A percentile compares a stretch with the other conserved stretches of the same genome.
These are phyloP conservation scores for Ceriops tagal DNA, from an alignment of 345 rosid genomes.

Conservation along the genomic window DNA sequence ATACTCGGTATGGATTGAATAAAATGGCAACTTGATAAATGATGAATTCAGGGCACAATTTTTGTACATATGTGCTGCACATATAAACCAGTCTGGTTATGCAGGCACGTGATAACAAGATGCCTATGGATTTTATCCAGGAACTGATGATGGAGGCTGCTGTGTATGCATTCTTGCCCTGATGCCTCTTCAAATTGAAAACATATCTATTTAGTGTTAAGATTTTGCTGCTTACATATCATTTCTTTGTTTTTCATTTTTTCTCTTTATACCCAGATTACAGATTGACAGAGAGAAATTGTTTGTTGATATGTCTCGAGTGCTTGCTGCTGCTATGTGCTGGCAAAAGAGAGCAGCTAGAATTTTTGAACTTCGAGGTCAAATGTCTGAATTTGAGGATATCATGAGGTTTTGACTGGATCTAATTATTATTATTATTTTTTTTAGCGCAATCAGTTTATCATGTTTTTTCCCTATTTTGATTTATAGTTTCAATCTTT, in stretches of 20 bases:
- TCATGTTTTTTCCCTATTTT: background rate
- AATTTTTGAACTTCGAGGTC: conserved; percentile 49
- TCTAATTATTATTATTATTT: background rate
- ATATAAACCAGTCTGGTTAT: conserved; percentile 3
- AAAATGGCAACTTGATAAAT: background rate
- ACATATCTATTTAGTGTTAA: background rate
- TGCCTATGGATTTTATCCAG: conserved; percentile 54
- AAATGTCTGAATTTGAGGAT: conserved; percentile 67
- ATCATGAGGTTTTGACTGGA: conserved; percentile 51
- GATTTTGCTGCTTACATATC: background rate
- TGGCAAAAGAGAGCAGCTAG: conserved; percentile 76
- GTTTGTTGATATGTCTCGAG: conserved; percentile 47
- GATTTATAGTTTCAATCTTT: conserved; percentile 23
- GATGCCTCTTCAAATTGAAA: conserved; percentile 7
- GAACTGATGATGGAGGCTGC: conserved; percentile 56
- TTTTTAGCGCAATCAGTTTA: background rate
- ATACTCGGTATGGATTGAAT: background rate
- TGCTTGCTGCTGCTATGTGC: conserved; percentile 46
- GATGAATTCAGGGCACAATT: background rate
- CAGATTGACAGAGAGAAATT: conserved; percentile 60
- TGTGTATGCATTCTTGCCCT: conserved; percentile 42
- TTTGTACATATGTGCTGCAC: too few species aligned
- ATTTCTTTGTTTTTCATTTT: background rate
- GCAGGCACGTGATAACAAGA: conserved; percentile 56
- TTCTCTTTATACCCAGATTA: conserved; percentile 42